Conservation (phyloP, 192 early-diverging fungal genomes). For the Umbelopsis sp. region DNA sequence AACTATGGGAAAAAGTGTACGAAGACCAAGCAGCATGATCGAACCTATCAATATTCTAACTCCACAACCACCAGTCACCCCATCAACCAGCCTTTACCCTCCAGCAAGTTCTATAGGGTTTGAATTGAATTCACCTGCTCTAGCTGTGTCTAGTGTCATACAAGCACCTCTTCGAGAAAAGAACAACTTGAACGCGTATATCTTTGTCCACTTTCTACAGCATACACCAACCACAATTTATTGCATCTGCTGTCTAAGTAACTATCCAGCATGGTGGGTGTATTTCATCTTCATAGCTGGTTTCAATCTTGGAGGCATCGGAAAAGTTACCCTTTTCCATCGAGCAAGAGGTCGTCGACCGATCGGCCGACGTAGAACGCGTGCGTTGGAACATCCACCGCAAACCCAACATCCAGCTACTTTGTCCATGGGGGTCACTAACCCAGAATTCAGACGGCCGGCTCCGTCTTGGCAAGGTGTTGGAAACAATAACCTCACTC, state of each 20-base stretch:
- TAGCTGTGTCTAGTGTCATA: not conserved
- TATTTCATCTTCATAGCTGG: constrained; percentile 6
- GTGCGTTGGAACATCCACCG: not conserved
- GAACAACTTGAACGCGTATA: not conserved
- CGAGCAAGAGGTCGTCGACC: not conserved
- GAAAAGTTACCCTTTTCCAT: not conserved
- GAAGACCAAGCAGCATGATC: not conserved
- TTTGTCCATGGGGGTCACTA: not conserved
- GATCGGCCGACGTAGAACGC: not conserved
- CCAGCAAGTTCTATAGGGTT: not conserved
- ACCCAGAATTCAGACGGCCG: constrained; percentile 6
- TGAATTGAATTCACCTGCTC: not conserved
- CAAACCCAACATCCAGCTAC: not conserved
- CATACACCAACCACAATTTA: not conserved
- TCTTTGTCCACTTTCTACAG: constrained; percentile 1
- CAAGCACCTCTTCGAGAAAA: not conserved
- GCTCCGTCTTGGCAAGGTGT: constrained; percentile 3
- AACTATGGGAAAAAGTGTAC: not conserved
- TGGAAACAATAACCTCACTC: not conserved
- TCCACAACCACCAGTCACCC: not conserved
- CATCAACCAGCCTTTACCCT: not conserved
- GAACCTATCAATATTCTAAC: constrained; percentile 3
- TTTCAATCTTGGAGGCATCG: constrained; percentile 4
- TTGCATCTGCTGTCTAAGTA: not conserved
- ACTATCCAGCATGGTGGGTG: not conserved